Percentiles rank a stretch among this genome's conserved stretches.
These are phyloP conservation scores for Speleostelium caveatum DNA, from an alignment of 78 protist species.

Conservation along the genomic window DNA sequence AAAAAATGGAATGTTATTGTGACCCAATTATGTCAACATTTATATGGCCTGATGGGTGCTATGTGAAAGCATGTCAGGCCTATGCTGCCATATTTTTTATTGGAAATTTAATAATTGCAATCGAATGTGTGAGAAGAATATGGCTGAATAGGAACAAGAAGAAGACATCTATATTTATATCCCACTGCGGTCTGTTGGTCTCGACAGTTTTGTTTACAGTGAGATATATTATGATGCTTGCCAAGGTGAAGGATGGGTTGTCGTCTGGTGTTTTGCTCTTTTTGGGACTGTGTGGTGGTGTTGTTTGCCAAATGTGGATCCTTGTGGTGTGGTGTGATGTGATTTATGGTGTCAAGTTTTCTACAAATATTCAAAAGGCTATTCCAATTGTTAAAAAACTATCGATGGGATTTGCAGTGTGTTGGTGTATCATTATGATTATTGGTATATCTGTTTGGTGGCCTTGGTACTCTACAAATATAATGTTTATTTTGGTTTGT, in stretches of 20 bases:
- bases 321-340: not conserved
- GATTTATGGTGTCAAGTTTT: not conserved
- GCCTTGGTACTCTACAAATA: conserved; percentile 9
- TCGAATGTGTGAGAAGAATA: not conserved
- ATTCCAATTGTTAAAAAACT: not conserved
- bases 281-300: not conserved
- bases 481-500: not conserved
- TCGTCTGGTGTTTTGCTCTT: not conserved
- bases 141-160: not conserved
- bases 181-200: not conserved
- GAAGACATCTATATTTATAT: not conserved
- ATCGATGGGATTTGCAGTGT: not conserved
- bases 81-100: not conserved
- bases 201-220: not conserved
- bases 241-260: not conserved
- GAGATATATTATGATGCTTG: not conserved
- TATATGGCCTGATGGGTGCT: not conserved
- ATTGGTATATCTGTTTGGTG: conserved; percentile 19
- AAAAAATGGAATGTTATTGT: conserved; percentile 23
- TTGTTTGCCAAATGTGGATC: not conserved
- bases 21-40: not conserved
- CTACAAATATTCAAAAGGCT: not conserved
- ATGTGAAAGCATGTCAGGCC: not conserved
- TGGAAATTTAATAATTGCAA: not conserved
- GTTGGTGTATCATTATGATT: not conserved